Conservation (phyloP, 176 grass and related monocot genomes). For the Rhynchospora breviuscula region DNA sequence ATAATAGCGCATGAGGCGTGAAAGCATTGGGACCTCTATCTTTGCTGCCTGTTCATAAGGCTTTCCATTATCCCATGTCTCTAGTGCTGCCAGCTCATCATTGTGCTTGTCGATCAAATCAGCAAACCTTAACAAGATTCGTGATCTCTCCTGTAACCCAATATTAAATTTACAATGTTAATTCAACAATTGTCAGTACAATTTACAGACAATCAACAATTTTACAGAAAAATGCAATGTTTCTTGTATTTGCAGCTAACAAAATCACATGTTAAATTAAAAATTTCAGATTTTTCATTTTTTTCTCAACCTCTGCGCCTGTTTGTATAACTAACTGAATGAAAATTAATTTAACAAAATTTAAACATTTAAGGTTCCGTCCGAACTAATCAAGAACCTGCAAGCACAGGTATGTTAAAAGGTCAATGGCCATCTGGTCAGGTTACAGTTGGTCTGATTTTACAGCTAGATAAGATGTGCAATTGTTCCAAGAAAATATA, state of each 20-base stretch:
- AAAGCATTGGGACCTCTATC: slow-evolving; percentile 66
- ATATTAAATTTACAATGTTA: background rate
- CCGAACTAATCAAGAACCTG: background rate
- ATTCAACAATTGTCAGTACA: background rate
- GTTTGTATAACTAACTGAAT: background rate
- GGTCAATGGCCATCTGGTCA: background rate
- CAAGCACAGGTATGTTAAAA: background rate
- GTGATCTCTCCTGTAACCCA: slow-evolving; percentile 64
- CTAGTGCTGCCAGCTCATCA: slow-evolving; percentile 75
- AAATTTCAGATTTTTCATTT: background rate
- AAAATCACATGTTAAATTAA: background rate
- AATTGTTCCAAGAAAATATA: background rate
- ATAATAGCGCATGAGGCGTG: slow-evolving; percentile 77
- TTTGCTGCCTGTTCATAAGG: slow-evolving; percentile 58
- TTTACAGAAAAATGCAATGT: background rate
- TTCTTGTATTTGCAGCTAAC: background rate
- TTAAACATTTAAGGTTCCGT: background rate
- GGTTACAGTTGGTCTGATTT: background rate
- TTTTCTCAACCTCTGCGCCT: background rate
- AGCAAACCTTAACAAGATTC: slow-evolving; percentile 60
- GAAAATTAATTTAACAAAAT: background rate
- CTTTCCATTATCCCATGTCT: slow-evolving; percentile 97
- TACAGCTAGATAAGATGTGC: background rate
- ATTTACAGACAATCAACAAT: background rate
- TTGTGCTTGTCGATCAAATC: slow-evolving; percentile 81